Percentiles rank a stretch among this genome's conserved stretches.
Evolutionary conservation across 768 basidiomycete species (phyloP).

Genomic region (Leccinum longicurvipes): DNA sequence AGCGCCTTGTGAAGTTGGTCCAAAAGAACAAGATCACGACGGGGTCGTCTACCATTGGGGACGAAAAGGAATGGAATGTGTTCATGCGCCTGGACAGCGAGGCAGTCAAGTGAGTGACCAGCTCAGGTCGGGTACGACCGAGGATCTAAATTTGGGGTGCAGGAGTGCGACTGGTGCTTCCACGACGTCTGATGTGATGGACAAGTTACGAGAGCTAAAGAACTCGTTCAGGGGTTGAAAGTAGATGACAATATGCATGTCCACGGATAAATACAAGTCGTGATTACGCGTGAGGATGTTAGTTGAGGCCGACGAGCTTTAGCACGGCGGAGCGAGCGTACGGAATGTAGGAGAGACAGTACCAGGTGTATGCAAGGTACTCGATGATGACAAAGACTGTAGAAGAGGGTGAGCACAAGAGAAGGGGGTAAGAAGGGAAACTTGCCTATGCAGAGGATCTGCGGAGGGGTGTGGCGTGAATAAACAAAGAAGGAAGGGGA

Average conservation of each 20-base stretch:
- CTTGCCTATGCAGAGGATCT: constrained; percentile 69
- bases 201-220: constrained; percentile 75
- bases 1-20: constrained; percentile 55
- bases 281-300: background rate
- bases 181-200: constrained; percentile 60
- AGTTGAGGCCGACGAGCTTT: constrained; percentile 52
- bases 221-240: constrained; percentile 71
- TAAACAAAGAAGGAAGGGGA: background rate
- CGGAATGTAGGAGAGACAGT: constrained; percentile 83
- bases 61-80: constrained; percentile 94
- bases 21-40: constrained; percentile 61
- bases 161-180: constrained; percentile 51
- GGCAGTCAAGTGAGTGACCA: constrained; percentile 55
- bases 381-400: constrained; percentile 89
- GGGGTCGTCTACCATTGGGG: constrained; percentile 83
- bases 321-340: constrained; percentile 77
- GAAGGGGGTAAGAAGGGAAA: background rate
- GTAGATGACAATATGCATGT: background rate
- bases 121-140: background rate
- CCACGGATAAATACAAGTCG: background rate
- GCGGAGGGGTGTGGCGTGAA: background rate
- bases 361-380: constrained; percentile 92
- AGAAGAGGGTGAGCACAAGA: background rate
- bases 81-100: constrained; percentile 79
- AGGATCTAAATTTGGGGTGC: background rate